Conservation (phyloP, 148 eudicot species). For the Rhododendron molle region DNA sequence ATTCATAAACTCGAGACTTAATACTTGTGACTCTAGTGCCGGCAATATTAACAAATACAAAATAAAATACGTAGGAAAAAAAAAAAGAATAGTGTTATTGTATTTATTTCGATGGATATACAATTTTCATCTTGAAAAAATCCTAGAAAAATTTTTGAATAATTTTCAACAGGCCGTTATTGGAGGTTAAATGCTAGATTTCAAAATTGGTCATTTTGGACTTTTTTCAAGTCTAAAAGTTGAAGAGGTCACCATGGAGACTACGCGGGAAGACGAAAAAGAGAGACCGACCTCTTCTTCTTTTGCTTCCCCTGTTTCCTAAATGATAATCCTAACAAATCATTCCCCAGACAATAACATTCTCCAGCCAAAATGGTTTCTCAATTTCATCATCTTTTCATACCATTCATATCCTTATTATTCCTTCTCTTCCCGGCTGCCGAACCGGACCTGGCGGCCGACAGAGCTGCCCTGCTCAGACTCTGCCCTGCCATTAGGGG, state of each 20-base stretch:
- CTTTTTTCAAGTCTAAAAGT: neutral
- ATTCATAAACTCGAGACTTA: no score
- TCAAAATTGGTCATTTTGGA: neutral
- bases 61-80: no score
- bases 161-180: neutral
- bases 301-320: neutral
- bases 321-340: neutral
- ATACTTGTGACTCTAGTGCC: neutral
- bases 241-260: neutral
- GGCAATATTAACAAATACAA: no score
- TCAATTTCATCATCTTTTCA: constrained; percentile 2
- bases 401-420: neutral
- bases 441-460: constrained; percentile 21
- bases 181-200: neutral
- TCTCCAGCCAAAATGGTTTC: neutral
- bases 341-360: neutral
- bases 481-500: constrained; percentile 32
- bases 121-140: neutral
- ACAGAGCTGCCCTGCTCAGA: constrained; percentile 32
- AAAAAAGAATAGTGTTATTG: no score
- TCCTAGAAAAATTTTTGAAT: neutral
- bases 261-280: neutral
- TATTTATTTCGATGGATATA: neutral
- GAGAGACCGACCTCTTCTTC: neutral
- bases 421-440: constrained; percentile 6